phyloP scores from a whole-genome alignment of 805 yeast genomes.

The Zygosaccharomyces bisporus region DNA sequence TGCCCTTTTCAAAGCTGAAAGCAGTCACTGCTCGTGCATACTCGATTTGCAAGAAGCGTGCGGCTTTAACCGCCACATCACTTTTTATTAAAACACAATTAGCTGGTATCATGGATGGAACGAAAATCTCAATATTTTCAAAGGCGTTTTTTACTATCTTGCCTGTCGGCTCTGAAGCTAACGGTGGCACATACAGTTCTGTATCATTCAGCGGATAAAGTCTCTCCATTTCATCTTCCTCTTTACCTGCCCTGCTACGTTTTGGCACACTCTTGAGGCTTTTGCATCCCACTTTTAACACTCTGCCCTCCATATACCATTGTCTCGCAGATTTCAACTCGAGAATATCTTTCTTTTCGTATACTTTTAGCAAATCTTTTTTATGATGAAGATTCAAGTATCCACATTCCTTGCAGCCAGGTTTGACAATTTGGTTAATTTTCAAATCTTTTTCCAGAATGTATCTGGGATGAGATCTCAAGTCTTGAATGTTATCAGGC shows the following conservation, averaged over 20 bases:
- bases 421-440: slow-evolving; percentile 67
- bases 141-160: slow-evolving; percentile 67
- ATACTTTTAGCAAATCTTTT: slow-evolving; percentile 54
- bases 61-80: slow-evolving; percentile 63
- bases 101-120: slow-evolving; percentile 74
- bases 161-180: slow-evolving; percentile 54
- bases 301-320: slow-evolving; percentile 82
- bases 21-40: slow-evolving; percentile 86
- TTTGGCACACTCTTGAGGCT: slow-evolving; percentile 46
- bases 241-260: slow-evolving; percentile 36
- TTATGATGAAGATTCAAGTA: slow-evolving; percentile 49
- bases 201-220: slow-evolving; percentile 81
- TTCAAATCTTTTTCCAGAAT: slow-evolving; percentile 73
- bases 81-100: slow-evolving; percentile 63
- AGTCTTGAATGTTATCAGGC: slow-evolving; percentile 80
- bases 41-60: slow-evolving; percentile 63
- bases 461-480: slow-evolving; percentile 81
- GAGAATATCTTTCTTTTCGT: slow-evolving; percentile 60
- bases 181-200: slow-evolving; percentile 61
- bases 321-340: slow-evolving; percentile 67
- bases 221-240: slow-evolving; percentile 55
- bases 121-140: slow-evolving; percentile 81
- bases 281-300: slow-evolving; percentile 64
- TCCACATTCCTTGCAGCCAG: slow-evolving; percentile 64
- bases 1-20: slow-evolving; percentile 61